Base-by-base conservation (phyloP, 257 asterid species). In the Rhazya stricta region DNA sequence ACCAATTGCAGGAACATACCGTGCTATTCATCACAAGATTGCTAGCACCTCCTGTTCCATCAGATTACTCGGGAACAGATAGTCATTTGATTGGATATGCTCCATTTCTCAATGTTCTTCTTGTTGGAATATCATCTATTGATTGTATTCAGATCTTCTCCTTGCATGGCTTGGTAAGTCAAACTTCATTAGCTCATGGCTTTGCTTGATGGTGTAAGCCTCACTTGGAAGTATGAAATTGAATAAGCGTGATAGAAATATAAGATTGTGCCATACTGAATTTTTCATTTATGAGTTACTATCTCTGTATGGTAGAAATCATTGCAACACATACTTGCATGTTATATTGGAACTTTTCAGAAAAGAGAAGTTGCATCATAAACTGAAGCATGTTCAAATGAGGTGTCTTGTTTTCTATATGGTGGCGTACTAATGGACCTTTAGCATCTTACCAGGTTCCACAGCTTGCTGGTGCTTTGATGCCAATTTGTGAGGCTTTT, bases 81-180 rank as follows among this genome's bases (percentile, higher is more conserved):
- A 87, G 96, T 81, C 93, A 88, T 88, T 82, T 95, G 88, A 88
- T 95, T 76, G 86, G 87, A 76, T 85, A 79, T 83, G 99, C 96
- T 76, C 96, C 96, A 78, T 84, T 89, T 82, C 81, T 95, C 89
- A 91, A 95, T 81, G 92, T 91, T 85, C 84, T 95, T 76, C 96
- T 91, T 76, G 81, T 88, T 15, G 99, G 97, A 80, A 84, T 95
- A 82, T 89, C 98, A 69, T 79, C 92, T 56, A 45, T 95, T 21
- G 98, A 95, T 75, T 76, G 89, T 74, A 72, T 91, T 71, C 96
- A 92, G 86, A 92, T 91, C 45, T 91, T 95, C 80, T 95, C 98
- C 69, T 87, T 90, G 74, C 98, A 92, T 74, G 99, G 99, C 79
- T 84, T 92, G 99, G 99, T 95, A 89, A 78, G 97, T 91, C 82